Conservation (phyloP, 345 rosid genomes). For the Heritiera fomes region DNA sequence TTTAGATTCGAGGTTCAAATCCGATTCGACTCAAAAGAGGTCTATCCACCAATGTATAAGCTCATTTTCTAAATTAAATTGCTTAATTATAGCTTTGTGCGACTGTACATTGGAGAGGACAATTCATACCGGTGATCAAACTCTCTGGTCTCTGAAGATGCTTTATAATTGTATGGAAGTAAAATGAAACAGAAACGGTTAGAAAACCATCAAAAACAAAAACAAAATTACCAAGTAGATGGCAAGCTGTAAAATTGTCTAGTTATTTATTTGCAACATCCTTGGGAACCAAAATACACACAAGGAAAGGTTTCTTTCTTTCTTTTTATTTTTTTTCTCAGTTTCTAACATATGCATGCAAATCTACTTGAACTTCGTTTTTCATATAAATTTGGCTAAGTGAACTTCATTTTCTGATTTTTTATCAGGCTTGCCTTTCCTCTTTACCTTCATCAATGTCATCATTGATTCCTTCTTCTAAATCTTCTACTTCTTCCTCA, state of each 20-base stretch:
- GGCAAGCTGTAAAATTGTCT: neutral
- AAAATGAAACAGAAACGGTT: neutral
- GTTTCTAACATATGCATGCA: neutral
- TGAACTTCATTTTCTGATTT: no score
- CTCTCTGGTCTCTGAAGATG: no score
- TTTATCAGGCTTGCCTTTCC: neutral
- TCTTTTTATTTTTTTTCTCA: neutral
- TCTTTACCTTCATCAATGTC: neutral
- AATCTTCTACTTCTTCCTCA: slow-evolving; percentile 14
- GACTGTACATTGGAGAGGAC: no score
- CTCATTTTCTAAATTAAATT: no score
- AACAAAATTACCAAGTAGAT: neutral
- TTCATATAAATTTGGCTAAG: neutral
- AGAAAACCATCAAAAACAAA: neutral
- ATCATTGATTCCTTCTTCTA: slow-evolving; percentile 19
- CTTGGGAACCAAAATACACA: neutral
- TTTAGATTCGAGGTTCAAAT: no score
- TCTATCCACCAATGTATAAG: no score
- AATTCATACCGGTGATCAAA: no score
- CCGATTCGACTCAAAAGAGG: no score
- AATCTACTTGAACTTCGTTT: neutral
- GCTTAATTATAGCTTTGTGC: no score
- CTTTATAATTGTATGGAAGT: no score
- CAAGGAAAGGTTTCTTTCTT: neutral
- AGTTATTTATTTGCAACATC: neutral